phyloP scores from a whole-genome alignment of 257 asterid genomes.

The Primulina eburnea region DNA sequence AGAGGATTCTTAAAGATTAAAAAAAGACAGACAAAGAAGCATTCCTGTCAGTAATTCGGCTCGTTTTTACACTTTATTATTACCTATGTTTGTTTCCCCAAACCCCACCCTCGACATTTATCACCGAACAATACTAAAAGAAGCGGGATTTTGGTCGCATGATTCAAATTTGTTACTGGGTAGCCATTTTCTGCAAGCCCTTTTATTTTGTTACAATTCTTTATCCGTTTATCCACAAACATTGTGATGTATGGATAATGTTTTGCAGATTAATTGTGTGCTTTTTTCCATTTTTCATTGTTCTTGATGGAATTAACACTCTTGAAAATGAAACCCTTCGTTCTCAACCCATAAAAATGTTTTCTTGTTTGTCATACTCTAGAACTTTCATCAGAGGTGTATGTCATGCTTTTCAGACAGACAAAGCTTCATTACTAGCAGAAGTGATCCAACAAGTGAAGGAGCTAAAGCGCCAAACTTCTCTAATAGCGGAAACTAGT shows the following conservation, averaged over 20 bases:
- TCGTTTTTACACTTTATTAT: constrained; percentile 25
- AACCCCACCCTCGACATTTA: constrained; percentile 17
- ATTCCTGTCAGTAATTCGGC: constrained; percentile 41
- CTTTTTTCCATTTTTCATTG: too few relatives aligned
- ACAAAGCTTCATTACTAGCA: constrained; percentile 62
- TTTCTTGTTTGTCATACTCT: too few relatives aligned
- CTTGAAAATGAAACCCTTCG: too few relatives aligned
- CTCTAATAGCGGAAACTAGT: constrained; percentile 48
- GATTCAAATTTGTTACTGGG: too few relatives aligned
- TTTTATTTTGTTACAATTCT: too few relatives aligned
- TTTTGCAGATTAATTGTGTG: too few relatives aligned
- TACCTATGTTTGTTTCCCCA: background rate
- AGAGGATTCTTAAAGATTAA: constrained; percentile 19
- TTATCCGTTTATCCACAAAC: too few relatives aligned
- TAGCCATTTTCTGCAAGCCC: too few relatives aligned
- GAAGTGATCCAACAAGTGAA: constrained; percentile 63
- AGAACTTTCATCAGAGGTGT: too few relatives aligned
- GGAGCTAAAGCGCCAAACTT: constrained; percentile 61
- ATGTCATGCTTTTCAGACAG: constrained; percentile 34
- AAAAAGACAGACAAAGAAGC: constrained; percentile 52
- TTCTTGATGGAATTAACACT: too few relatives aligned
- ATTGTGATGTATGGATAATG: too few relatives aligned
- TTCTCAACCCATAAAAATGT: too few relatives aligned
- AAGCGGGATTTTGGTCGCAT: background rate
- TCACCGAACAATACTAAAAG: constrained; percentile 11